Evolutionary conservation across 2,329 filamentous ascomycete species (phyloP).

Genomic region (Clarireedia monteithiana): DNA sequence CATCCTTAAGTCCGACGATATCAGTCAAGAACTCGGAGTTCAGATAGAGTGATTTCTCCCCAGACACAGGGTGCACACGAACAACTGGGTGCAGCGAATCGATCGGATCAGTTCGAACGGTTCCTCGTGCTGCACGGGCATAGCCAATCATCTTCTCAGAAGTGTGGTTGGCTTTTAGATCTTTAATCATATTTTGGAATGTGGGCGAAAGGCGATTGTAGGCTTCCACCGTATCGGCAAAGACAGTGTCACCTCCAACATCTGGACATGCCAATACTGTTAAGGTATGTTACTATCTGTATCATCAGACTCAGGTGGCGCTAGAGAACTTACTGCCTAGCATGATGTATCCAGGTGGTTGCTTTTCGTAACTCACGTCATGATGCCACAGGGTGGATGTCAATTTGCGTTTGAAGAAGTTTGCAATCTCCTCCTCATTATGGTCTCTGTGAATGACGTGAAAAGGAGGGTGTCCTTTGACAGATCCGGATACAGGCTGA

Average conservation of each 20-base stretch:
- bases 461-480: constrained; percentile 51
- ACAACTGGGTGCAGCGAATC: constrained; percentile 62
- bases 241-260: constrained; percentile 62
- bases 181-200: constrained; percentile 39
- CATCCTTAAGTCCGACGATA: constrained; percentile 60
- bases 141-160: constrained; percentile 51
- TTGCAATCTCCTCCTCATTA: constrained; percentile 48
- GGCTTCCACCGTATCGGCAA: constrained; percentile 61
- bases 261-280: constrained; percentile 30
- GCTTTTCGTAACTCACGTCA: constrained; percentile 62
- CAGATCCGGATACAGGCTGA: constrained; percentile 60
- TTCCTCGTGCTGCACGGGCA: constrained; percentile 42
- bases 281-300: neutral
- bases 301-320: neutral
- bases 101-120: constrained; percentile 54
- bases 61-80: constrained; percentile 62
- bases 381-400: constrained; percentile 59
- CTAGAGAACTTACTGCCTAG: constrained; percentile 31
- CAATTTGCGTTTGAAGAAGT: constrained; percentile 59
- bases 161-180: constrained; percentile 55
- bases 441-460: constrained; percentile 60
- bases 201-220: constrained; percentile 39
- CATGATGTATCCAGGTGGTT: constrained; percentile 63
- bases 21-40: constrained; percentile 60
- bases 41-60: constrained; percentile 65